phyloP scores from a whole-genome alignment of 2,329 filamentous ascomycete genomes.

The Ascochyta lentis region DNA sequence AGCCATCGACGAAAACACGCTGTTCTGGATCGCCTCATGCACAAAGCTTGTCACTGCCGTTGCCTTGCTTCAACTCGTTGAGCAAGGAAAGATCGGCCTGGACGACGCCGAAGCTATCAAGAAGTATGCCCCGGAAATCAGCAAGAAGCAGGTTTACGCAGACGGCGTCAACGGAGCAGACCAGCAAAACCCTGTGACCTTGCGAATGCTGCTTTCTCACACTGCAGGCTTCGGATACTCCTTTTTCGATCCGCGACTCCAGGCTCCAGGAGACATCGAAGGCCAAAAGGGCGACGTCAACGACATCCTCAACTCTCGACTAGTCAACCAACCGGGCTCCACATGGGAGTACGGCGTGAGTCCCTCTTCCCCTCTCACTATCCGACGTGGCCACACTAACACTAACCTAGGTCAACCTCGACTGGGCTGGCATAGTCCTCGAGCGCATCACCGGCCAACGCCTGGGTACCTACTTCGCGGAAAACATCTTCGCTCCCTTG shows the following conservation, averaged over 20 bases:
- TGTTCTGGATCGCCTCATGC: conserved; percentile 66
- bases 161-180: conserved; percentile 45
- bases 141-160: conserved; percentile 51
- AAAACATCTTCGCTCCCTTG: conserved; percentile 56
- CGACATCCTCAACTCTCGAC: conserved; percentile 59
- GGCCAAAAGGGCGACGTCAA: conserved; percentile 63
- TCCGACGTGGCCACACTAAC: neutral
- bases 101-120: conserved; percentile 45
- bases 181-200: conserved; percentile 55
- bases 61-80: conserved; percentile 45
- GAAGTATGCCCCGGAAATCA: conserved; percentile 46
- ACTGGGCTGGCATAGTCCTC: conserved; percentile 59
- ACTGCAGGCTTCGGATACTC: conserved; percentile 59
- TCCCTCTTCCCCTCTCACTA: neutral
- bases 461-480: conserved; percentile 56
- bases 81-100: conserved; percentile 45
- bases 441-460: conserved; percentile 53
- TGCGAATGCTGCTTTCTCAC: conserved; percentile 59
- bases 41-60: conserved; percentile 51
- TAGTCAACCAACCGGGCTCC: conserved; percentile 69
- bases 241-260: conserved; percentile 56
- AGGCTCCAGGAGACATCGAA: conserved; percentile 58
- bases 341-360: conserved; percentile 63
- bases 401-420: conserved; percentile 53
- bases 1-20: conserved; percentile 65